Base-by-base conservation (phyloP, 106 monocot species). In the Dendrobium officinale region DNA sequence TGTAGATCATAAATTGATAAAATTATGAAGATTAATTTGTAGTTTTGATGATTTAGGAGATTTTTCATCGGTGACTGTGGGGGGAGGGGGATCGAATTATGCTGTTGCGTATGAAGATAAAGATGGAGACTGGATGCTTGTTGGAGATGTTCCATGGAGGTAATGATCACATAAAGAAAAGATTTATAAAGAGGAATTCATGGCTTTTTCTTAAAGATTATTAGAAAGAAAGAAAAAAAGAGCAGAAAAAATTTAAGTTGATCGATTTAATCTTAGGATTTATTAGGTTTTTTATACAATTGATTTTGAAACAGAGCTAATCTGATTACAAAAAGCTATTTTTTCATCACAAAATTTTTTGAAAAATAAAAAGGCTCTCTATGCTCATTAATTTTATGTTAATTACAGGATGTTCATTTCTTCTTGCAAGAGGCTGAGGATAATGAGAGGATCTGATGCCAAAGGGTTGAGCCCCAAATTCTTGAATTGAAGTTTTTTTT, bases 91-190 rank as follows among this genome's bases (percentile, higher is more conserved):
- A 45, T 85, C 81, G 7, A 81, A 79, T 9, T 80, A 80, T 77
- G 86, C 83, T 22, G 44, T 86, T 22, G 73, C 86, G 6, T 86
- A 86, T 70, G 83, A 86, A 44, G 86, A 86, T 78, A 86, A 86
- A 78, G 86, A 83, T 66, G 80, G 82, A 27, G 86, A 86, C 26
- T 83, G 75, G 83, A 86, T 86, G 86, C 18, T 86, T n/a, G 86
- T 83, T 61, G 86, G 86, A 83, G 86, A 86, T 80, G 83, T 86
- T 72, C 86, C 86, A 80, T 86, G 77, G 79, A 80, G 70, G 83
- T 85, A 78, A 58, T 20, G 4, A 58, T 4, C 20, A 58, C 48
- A 37, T 37, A 37, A 37, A 37, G 37, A 37, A 37, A 37, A 37
- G 37, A 3, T 37, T 37, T 37, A 37, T 2, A 37, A 37, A 37